These are phyloP conservation scores for Paramyrothecium roridum DNA, from an alignment of 2,329 filamentous ascomycete species.

Conservation along the genomic window DNA sequence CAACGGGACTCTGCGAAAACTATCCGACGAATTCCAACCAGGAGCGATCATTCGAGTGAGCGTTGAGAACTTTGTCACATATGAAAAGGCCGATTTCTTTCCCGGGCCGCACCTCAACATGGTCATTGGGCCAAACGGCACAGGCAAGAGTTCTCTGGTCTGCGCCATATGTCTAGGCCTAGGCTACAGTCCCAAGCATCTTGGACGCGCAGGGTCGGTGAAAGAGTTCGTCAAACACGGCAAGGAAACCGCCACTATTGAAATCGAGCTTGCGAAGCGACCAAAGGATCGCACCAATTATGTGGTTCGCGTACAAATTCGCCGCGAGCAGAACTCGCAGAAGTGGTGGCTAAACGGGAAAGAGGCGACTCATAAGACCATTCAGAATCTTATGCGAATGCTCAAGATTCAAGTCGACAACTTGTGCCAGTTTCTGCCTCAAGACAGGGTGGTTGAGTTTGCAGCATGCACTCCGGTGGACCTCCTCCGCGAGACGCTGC, in stretches of 20 bases:
- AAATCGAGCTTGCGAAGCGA: constrained; percentile 80
- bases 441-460: constrained; percentile 94
- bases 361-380: constrained; percentile 56
- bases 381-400: constrained; percentile 64
- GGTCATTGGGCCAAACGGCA: constrained; percentile 98
- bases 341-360: constrained; percentile 75
- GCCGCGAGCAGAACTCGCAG: constrained; percentile 75
- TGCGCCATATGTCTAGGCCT: constrained; percentile 94
- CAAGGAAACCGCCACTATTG: constrained; percentile 71
- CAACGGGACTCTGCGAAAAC: constrained; percentile 8
- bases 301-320: constrained; percentile 73
- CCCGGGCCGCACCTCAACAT: constrained; percentile 94
- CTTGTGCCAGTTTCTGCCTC: constrained; percentile 92
- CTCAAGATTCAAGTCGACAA: constrained; percentile 97
- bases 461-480: constrained; percentile 79
- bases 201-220: constrained; percentile 81
- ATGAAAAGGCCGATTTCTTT: constrained; percentile 85
- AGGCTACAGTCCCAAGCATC: constrained; percentile 75
- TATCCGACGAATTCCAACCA: constrained; percentile 51
- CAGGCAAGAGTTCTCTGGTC: constrained; percentile 94
- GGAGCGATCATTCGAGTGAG: constrained; percentile 88
- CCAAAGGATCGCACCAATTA: constrained; percentile 61
- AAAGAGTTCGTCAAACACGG: constrained; percentile 95
- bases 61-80: constrained; percentile 89
- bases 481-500: constrained; percentile 79